These are phyloP conservation scores for Lentinula novae-zelandiae DNA, from an alignment of 1,284 basidiomycete genomes.

Conservation along the genomic window DNA sequence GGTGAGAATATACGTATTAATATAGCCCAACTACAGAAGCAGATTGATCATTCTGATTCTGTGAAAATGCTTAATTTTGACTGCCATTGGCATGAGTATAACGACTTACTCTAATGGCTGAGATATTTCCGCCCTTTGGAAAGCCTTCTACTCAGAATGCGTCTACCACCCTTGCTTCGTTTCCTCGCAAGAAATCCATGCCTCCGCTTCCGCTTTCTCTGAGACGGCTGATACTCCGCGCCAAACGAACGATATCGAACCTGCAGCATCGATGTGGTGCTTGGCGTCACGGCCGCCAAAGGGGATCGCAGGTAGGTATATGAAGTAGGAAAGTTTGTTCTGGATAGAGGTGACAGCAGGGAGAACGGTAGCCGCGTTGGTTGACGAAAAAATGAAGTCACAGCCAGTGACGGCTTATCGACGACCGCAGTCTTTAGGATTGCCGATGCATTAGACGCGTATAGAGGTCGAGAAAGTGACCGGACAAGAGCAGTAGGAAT, in stretches of 20 bases:
- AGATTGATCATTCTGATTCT: not conserved
- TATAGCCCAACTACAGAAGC: not conserved
- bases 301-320: not conserved
- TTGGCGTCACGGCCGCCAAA: not conserved
- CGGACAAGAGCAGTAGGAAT: conserved; percentile 4
- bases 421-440: not conserved
- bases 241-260: conserved; percentile 6
- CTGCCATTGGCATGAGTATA: not conserved
- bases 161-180: conserved; percentile 9
- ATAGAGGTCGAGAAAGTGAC: conserved; percentile 4
- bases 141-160: conserved; percentile 9
- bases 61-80: not conserved
- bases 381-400: not conserved
- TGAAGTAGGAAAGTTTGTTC: not conserved
- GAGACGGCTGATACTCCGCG: conserved; percentile 11
- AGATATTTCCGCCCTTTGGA: conserved; percentile 11
- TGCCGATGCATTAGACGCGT: not conserved
- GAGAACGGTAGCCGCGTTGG: not conserved
- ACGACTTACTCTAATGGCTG: not conserved
- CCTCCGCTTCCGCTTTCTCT: conserved; percentile 11
- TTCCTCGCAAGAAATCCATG: conserved; percentile 12
- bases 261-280: not conserved
- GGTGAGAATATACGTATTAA: no score
- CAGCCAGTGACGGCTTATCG: not conserved
- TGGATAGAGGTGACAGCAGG: not conserved